These are phyloP conservation scores for Escovopsis sp. DNA, from an alignment of 2,329 filamentous ascomycete genomes.

Conservation along the genomic window DNA sequence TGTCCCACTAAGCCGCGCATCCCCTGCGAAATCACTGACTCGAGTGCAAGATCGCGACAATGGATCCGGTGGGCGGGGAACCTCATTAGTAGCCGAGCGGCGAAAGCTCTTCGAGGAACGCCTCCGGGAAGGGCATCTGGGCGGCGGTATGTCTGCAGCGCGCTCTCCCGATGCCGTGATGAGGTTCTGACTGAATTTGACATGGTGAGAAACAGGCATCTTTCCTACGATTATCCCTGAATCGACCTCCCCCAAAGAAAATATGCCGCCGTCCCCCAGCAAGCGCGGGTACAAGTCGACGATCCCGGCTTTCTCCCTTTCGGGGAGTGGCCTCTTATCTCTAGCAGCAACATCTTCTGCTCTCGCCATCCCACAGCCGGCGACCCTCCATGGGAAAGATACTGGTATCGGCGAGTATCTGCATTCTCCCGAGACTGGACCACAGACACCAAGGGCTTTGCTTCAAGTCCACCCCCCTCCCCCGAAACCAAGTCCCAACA, in stretches of 20 bases:
- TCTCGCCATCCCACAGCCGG: not conserved
- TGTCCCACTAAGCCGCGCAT: not conserved
- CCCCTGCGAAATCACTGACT: not conserved
- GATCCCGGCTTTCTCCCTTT: not conserved
- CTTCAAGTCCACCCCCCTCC: no score
- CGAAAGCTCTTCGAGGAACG: conserved; percentile 10
- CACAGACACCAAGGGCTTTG: no score
- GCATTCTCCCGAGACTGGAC: no score
- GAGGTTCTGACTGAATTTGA: no score
- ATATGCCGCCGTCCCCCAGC: not conserved
- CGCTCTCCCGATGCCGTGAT: no score
- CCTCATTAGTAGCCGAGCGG: conserved; percentile 12
- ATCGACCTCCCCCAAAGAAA: not conserved
- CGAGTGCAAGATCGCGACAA: not conserved
- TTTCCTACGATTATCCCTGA: no score
- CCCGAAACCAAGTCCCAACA: not conserved
- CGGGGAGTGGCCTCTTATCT: not conserved
- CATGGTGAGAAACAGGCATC: not conserved
- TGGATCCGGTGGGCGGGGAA: not conserved
- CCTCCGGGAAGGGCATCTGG: not conserved
- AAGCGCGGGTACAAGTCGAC: not conserved
- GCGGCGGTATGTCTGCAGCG: not conserved
- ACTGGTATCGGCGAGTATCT: no score
- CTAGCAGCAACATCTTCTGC: not conserved
- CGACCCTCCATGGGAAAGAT: not conserved